Evolutionary conservation across 208 protist genomes (phyloP).

Genomic region (Wallacemonas sp.): DNA sequence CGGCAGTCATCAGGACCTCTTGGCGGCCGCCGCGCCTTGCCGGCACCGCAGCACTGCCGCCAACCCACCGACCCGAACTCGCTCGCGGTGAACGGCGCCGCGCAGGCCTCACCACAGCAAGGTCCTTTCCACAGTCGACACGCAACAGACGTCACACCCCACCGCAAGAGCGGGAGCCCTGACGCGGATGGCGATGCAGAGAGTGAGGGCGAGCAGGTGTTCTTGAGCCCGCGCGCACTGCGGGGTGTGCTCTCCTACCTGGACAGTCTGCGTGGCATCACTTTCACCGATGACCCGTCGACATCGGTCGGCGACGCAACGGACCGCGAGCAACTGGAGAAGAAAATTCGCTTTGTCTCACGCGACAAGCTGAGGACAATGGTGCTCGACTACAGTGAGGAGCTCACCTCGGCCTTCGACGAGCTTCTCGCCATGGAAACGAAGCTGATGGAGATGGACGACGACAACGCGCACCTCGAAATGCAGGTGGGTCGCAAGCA

Average conservation of each 20-base stretch:
- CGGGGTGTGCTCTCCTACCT: background rate
- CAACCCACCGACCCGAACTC: background rate
- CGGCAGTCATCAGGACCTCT: background rate
- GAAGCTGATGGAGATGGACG: constrained; percentile 21
- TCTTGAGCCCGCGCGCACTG: background rate
- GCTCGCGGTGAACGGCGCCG: background rate
- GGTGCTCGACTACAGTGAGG: constrained; percentile 15
- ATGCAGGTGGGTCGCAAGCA: constrained; percentile 26
- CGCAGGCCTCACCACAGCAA: background rate
- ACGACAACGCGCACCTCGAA: constrained; percentile 29
- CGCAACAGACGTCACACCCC: background rate
- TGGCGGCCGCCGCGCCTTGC: background rate
- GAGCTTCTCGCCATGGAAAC: constrained; percentile 25
- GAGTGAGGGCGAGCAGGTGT: constrained; percentile 12
- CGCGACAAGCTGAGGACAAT: constrained; percentile 27
- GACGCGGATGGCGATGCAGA: constrained; percentile 14
- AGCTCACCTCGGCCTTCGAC: constrained; percentile 17
- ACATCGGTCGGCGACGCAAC: background rate
- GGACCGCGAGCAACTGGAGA: background rate
- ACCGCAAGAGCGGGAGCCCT: background rate
- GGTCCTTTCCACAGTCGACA: background rate
- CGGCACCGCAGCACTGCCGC: background rate
- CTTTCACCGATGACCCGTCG: background rate
- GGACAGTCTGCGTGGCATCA: background rate
- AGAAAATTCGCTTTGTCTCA: constrained; percentile 5